Percentiles rank a stretch among this genome's conserved stretches.
Evolutionary conservation across 768 basidiomycete genomes (phyloP).

Genomic region (Termitomyces sp.): DNA sequence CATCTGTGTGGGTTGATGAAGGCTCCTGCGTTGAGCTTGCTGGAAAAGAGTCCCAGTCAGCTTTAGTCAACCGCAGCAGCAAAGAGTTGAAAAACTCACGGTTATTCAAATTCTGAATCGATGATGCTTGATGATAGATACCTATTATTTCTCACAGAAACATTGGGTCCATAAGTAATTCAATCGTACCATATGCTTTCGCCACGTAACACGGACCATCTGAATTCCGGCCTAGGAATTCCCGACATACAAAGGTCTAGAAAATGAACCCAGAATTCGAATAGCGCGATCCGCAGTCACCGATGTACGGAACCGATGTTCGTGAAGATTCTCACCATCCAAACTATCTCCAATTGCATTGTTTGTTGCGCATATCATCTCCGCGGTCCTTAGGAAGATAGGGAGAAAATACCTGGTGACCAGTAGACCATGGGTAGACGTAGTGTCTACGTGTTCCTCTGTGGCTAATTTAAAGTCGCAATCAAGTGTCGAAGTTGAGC

Average conservation of each 20-base stretch:
- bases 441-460: conserved; percentile 14
- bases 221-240: background rate
- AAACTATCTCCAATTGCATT: conserved; percentile 6
- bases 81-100: conserved; percentile 16
- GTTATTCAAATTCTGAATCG: conserved; percentile 17
- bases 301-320: background rate
- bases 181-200: background rate
- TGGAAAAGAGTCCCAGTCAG: conserved; percentile 7
- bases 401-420: conserved; percentile 4
- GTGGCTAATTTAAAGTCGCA: conserved; percentile 6
- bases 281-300: conserved; percentile 5
- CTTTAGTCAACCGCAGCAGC: conserved; percentile 2
- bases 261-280: background rate
- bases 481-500: background rate
- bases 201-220: background rate
- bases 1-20: conserved; percentile 51
- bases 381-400: conserved; percentile 6
- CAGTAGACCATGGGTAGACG: background rate
- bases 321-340: conserved; percentile 1
- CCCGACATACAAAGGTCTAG: background rate
- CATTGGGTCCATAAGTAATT: background rate
- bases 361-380: background rate
- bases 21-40: conserved; percentile 37
- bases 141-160: background rate
- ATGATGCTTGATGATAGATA: background rate